Base-by-base conservation (phyloP, 2,329 filamentous ascomycete species). In the Endoconidiophora polonica region DNA sequence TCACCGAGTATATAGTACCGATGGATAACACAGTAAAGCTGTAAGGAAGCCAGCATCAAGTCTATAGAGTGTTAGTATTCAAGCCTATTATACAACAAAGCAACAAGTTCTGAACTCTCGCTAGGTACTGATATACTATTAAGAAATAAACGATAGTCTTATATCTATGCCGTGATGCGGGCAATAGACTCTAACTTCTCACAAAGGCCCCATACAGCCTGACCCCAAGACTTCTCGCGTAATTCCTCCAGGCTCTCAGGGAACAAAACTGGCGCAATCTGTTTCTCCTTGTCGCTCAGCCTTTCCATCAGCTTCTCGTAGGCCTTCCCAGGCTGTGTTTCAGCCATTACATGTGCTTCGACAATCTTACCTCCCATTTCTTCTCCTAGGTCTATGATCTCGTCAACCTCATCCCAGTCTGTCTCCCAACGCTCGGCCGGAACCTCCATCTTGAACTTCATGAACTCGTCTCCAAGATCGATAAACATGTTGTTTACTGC, bases 171-270 rank as follows among this genome's bases (percentile, higher is more conserved):
- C 40, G 45, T 54, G 23, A 54, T 52, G 14, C 48, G 44, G 18
- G 44, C 36, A 12, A 55, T 37, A 3, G 26, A 38, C 18, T 53
- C 41, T 48, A 52, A 44, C 36, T 46, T 48, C 20, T 53, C 48
- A 43, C 50, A 56, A 5, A 55, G 9, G 6, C 49, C 48, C 53
- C 54, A 54, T 14, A 50, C 44, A 1, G 40, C 51, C 46, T 54
- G 44, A 5, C 54, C 54, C 54, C 53, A 56, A 23, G 53, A 40
- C 39, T 50, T 50, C 12, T 48, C 29, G 24, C 42, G 42, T 38
- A 53, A 22, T 38, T 46, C 37, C 12, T 45, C 37, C 39, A 56
- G 14, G 20, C 53, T 56, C 23, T 54, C 48, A 29, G 45, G 24
- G 33, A 56, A 55, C 23, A 56, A 46, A 23, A 48, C 23, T 5